A percentile compares a stretch with the other conserved stretches of the same genome.
These are phyloP conservation scores for Calamus simplicifolius DNA, from an alignment of 176 grass and related monocot species.

Conservation along the genomic window DNA sequence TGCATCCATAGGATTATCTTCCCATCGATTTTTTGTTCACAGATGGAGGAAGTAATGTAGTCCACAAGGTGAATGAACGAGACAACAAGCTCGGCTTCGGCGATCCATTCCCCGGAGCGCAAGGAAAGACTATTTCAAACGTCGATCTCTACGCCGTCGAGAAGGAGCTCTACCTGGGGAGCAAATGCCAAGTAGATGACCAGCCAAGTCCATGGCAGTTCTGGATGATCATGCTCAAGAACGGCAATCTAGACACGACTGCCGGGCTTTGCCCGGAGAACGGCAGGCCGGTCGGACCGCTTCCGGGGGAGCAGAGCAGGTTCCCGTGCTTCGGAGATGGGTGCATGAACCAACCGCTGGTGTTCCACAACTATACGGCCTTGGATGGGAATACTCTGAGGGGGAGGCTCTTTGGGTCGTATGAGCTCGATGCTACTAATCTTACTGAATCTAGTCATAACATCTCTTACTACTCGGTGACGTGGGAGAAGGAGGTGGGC, in stretches of 20 bases:
- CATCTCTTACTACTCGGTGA: constrained; percentile 56
- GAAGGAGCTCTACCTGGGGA: constrained; percentile 79
- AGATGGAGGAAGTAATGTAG: constrained; percentile 22
- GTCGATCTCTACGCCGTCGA: constrained; percentile 50
- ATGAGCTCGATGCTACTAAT: constrained; percentile 48
- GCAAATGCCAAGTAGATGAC: constrained; percentile 52
- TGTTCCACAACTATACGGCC: constrained; percentile 67
- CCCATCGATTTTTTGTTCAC: neutral
- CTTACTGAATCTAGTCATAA: neutral
- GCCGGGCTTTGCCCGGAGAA: constrained; percentile 61
- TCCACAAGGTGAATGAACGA: constrained; percentile 48
- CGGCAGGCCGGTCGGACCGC: constrained; percentile 49
- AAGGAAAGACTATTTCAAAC: constrained; percentile 13
- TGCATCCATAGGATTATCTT: too few species aligned
- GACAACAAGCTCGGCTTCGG: constrained; percentile 58
- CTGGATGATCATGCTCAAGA: constrained; percentile 99
- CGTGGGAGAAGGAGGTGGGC: constrained; percentile 67
- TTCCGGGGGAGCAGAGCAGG: constrained; percentile 34
- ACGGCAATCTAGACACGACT: constrained; percentile 77
- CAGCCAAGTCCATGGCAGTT: constrained; percentile 59
- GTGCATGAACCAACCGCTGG: constrained; percentile 93
- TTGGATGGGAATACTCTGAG: constrained; percentile 33
- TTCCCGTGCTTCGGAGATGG: constrained; percentile 76
- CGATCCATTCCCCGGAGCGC: constrained; percentile 24
- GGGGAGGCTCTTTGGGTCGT: constrained; percentile 56